Conservation (phyloP, 768 basidiomycete species). For the Leucogyrophana mollusca region DNA sequence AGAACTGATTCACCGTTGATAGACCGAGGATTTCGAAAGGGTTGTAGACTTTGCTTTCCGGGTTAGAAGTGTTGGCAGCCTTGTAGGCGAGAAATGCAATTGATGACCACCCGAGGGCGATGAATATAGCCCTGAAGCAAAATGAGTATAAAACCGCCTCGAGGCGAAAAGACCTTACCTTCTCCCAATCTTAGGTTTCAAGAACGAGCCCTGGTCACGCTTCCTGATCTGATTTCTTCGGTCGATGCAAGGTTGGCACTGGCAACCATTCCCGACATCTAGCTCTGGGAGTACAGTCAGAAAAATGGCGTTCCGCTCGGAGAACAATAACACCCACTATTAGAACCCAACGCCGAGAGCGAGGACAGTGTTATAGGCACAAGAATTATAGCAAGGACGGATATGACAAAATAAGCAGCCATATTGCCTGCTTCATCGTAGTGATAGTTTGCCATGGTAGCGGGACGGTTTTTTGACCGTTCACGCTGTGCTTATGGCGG, state of each 20-base stretch:
- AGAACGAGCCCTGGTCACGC: constrained; percentile 43
- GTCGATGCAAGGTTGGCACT: constrained; percentile 59
- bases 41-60: constrained; percentile 78
- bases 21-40: constrained; percentile 94
- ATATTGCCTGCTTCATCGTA: constrained; percentile 86
- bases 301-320: not conserved
- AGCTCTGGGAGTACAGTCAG: constrained; percentile 30
- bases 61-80: constrained; percentile 48
- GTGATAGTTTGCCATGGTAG: constrained; percentile 72
- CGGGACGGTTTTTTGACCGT: constrained; percentile 6
- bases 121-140: constrained; percentile 51
- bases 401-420: constrained; percentile 89
- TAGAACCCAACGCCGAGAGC: constrained; percentile 4
- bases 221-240: constrained; percentile 47
- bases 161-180: constrained; percentile 39
- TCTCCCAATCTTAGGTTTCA: constrained; percentile 47
- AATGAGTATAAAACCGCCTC: not conserved
- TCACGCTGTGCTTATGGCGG: too few relatives aligned
- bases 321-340: not conserved
- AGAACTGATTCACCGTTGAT: constrained; percentile 45
- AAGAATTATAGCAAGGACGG: constrained; percentile 82
- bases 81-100: constrained; percentile 70
- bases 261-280: constrained; percentile 47
- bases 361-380: constrained; percentile 67
- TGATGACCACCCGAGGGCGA: constrained; percentile 71